Percentiles rank a stretch among this genome's conserved stretches.
Conservation (phyloP, 805 yeast species). For the Yarrowia keelungensis region DNA sequence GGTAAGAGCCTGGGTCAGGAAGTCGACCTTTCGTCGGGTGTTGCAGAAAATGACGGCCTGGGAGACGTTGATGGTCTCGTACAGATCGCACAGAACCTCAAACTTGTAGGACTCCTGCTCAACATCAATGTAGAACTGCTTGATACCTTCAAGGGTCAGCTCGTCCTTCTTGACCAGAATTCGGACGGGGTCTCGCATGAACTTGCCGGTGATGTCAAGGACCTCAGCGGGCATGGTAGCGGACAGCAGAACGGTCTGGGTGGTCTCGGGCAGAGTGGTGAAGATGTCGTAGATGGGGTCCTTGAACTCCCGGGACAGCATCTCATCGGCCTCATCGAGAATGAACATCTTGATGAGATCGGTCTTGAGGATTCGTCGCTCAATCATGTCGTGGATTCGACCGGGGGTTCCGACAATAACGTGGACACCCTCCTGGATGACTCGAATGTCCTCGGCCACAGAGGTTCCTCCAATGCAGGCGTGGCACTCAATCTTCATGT, state of each 20-base stretch:
- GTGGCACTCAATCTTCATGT: conserved; percentile 83
- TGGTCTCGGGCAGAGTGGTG: conserved; percentile 78
- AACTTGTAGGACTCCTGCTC: conserved; percentile 94
- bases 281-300: conserved; percentile 94
- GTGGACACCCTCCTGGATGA: conserved; percentile 80
- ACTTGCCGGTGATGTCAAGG: conserved; percentile 87
- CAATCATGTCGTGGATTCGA: conserved; percentile 88
- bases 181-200: conserved; percentile 91
- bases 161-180: conserved; percentile 95
- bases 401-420: conserved; percentile 98
- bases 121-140: conserved; percentile 88
- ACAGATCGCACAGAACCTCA: conserved; percentile 91
- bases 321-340: conserved; percentile 96
- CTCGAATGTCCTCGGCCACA: conserved; percentile 79
- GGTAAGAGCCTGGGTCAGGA: conserved; percentile 80
- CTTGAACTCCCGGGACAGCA: conserved; percentile 90
- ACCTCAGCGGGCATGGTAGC: conserved; percentile 95
- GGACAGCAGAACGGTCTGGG: conserved; percentile 92
- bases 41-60: conserved; percentile 99
- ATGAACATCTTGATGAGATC: conserved; percentile 85
- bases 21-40: conserved; percentile 93
- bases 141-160: conserved; percentile 90
- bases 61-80: conserved; percentile 93
- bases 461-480: conserved; percentile 95
- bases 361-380: conserved; percentile 76